Base-by-base conservation (phyloP, 345 rosid species). In the Microcos paniculata region DNA sequence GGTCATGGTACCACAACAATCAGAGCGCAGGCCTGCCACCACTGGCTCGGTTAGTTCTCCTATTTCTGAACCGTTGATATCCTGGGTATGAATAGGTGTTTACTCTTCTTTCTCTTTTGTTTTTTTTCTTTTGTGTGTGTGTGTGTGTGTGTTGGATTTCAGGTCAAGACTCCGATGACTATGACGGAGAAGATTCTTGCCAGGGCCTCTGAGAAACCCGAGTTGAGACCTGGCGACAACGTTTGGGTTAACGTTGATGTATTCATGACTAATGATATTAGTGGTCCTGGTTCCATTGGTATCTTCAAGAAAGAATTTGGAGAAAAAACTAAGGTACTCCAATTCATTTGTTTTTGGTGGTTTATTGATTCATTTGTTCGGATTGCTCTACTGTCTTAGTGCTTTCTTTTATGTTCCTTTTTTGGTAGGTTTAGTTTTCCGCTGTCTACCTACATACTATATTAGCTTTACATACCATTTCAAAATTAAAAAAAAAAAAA, bases 171-270 rank as follows among this genome's bases (percentile, higher is more conserved):
- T 71, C 91, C 90, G 19, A 88, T 91, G 98, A 96, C 98, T 13
- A 85, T 93, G 97, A 96, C 99, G 7, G 96, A 95, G 84, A 96
- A 96, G 86, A 93, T 96, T 40, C 71, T 96, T 57, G 91, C 98
- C 4, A 90, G 84, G 80, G 94, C 97, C 2, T 77, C 97, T 6
- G 93, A 88, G 86, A 91, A 88, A 77, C 56, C 91, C 6, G 85
- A 81, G 64, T 82, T 93, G 82, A 80, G 74, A 35, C 94, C 98
- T 21, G 99, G 98, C 31, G 98, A 95, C 74, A 93, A 93, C 70
- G 90, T 89, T 51, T 96, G 98, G 99, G 98, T 90, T 64, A 87
- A 91, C 35, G 91, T 96, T 74, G 97, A 96, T 87, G 77, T 88
- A 45, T 83, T 96, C 84, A 96, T 93, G 99, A 96, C 96, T 53